Evolutionary conservation across 129 eudicot genomes (phyloP), one percentile per base, ranked within the genome.

Genomic region (Centella asiatica): DNA sequence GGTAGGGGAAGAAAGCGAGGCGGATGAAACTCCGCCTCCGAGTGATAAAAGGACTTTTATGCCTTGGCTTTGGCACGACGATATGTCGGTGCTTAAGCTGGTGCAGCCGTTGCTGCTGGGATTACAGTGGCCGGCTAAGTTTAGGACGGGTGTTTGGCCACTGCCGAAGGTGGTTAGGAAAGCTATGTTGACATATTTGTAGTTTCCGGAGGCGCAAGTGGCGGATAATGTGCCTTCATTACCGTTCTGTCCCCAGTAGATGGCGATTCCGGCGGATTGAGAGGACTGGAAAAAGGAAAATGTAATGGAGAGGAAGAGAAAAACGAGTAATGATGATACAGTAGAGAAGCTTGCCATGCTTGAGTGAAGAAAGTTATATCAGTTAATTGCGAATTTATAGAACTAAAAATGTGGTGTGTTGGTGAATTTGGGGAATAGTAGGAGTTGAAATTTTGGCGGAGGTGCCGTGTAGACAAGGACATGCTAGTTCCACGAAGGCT

Each of bases 161-260:
- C 58, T 76, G 65, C 95, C 95, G 24, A 81, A 83, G 46, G 60
- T 65, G 44, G 45, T 68, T 10, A 87, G 46, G 76, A 87, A 87
- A 12, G 75, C 95, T 8, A 87, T 78, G 72, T 80, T 84, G 4
- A 83, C 70, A 37, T 60, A 78, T n/a, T 75, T 56, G 69, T 82
- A 82, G 80, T 69, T 74, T 15, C 84, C 82, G 19, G 82, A 66
- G 72, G 74, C 84, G 29, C 93, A 77, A 4, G 88, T 53, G 39
- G 52, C 85, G 1, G 81, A 66, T 4, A 87, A 69, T 71, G 69
- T 45, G 9, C 85, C 95, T 60, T 87, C 95, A 3, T 57, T 46
- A 44, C 78, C 77, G 49, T 47, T 60, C 70, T 87, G 95, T 65
- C 95, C 92, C 95, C 95, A 87, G 72, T 87, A 87, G 26, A 68